phyloP scores from a whole-genome alignment of 2,329 filamentous ascomycete genomes.

The Penicillium sp. region DNA sequence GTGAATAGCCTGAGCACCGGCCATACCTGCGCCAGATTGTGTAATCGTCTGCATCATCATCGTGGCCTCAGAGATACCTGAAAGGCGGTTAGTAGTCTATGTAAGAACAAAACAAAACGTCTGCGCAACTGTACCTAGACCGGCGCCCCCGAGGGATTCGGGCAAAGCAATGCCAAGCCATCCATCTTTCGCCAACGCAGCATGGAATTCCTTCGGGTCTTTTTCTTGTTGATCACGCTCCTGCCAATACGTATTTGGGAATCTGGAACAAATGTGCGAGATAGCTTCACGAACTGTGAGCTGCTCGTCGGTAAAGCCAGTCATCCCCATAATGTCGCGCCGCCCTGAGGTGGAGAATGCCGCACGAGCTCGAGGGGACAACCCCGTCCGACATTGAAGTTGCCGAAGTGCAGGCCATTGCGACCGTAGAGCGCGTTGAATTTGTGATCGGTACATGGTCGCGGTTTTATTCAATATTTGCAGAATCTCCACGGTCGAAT shows the following conservation, averaged over 20 bases:
- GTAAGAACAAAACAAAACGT: background rate
- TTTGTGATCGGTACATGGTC: constrained; percentile 15
- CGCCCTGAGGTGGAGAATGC: constrained; percentile 33
- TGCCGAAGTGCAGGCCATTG: constrained; percentile 1
- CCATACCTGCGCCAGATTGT: constrained; percentile 73
- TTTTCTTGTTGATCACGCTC: constrained; percentile 66
- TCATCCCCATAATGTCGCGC: constrained; percentile 63
- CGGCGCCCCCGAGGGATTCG: constrained; percentile 69
- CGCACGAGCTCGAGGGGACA: background rate
- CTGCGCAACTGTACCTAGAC: constrained; percentile 49
- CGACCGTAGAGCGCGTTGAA: constrained; percentile 8
- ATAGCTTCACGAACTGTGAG: constrained; percentile 70
- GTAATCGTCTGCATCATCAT: constrained; percentile 85
- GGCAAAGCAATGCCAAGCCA: constrained; percentile 81
- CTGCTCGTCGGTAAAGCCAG: constrained; percentile 70
- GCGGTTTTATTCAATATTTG: background rate
- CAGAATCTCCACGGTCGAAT: background rate
- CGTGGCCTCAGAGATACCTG: constrained; percentile 69
- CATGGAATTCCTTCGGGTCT: constrained; percentile 74
- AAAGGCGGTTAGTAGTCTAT: constrained; percentile 21
- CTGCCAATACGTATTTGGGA: constrained; percentile 72
- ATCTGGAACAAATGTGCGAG: constrained; percentile 64
- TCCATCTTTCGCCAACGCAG: constrained; percentile 68
- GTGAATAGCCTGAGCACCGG: constrained; percentile 58
- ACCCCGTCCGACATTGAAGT: background rate